These are phyloP conservation scores for Peterozyma toletana DNA, from an alignment of 805 yeast genomes.

Conservation along the genomic window DNA sequence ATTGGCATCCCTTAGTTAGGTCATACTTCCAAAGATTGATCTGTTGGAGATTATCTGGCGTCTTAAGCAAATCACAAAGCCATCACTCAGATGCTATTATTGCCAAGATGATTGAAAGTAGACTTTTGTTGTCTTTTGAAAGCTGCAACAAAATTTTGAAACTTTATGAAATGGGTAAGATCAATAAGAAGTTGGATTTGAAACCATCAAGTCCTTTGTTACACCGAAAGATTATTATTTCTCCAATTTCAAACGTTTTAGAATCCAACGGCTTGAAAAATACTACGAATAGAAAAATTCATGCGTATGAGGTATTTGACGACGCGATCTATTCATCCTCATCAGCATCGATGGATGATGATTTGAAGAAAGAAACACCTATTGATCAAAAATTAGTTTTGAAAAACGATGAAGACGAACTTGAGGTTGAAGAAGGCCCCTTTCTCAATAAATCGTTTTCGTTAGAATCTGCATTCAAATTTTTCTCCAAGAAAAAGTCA, in stretches of 20 bases:
- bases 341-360: background rate
- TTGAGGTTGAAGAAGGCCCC: background rate
- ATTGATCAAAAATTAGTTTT: background rate
- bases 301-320: constrained; percentile 59
- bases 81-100: constrained; percentile 5
- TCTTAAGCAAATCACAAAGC: constrained; percentile 15
- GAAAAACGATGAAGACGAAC: background rate
- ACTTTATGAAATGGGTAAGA: constrained; percentile 8
- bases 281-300: constrained; percentile 38
- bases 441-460: background rate
- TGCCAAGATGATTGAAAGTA: constrained; percentile 18
- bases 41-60: constrained; percentile 52
- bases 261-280: constrained; percentile 9
- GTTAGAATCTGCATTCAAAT: constrained; percentile 5
- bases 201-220: constrained; percentile 26
- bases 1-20: constrained; percentile 76
- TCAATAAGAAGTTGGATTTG: constrained; percentile 13
- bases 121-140: constrained; percentile 22
- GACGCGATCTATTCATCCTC: constrained; percentile 46
- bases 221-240: constrained; percentile 42
- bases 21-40: constrained; percentile 60
- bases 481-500: constrained; percentile 2
- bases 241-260: constrained; percentile 21
- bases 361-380: background rate
- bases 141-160: constrained; percentile 8